Evolutionary conservation across 2,329 filamentous ascomycete species (phyloP), one percentile per base, ranked within the genome.

Genomic region (Fusarium sp.): DNA sequence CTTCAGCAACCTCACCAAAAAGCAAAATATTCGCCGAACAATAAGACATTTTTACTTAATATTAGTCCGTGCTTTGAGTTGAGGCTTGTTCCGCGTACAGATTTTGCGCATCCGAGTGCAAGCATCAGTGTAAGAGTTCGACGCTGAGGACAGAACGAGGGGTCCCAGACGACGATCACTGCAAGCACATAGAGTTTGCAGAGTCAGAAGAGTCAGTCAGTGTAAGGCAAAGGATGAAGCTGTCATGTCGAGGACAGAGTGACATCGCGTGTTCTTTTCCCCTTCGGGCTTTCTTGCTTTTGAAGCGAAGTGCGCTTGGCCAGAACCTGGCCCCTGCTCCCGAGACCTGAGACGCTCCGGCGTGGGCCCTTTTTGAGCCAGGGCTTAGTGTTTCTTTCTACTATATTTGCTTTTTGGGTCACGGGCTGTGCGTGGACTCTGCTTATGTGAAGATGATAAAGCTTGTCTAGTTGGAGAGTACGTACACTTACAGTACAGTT

Each of bases 291-390:
- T 72, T 72, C 42, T 65, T 72, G 62, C 65, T 66, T 62, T 55
- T 52, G 42, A 56, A 58, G 60, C 52, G 47, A 66, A 35, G 39
- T 60, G 44, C 49, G 56, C 44, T 68, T 63, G 59, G 52, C 41
- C 57, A 71, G 41, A 64, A 22, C 42, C 27, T 60, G 62, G 52
- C 54, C 62, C 62, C 63, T 63, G 71, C 71, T 76, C 62, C 74
- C 74, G 74, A 76, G 54, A 76, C 74, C 74, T 76, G 74, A 76
- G 75, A 76, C 74, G 74, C 61, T 56, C 72, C 74, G 73, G 72
- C 68, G 74, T 71, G 66, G 70, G 70, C 55, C 57, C 17, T 22
- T 46, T 58, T 44, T 62, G 49, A 72, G 52, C 66, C 53, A 60
- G 66, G 67, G 70, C 54, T 65, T 70, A 73, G 69, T 55, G 70